Base-by-base conservation (phyloP, 2,329 filamentous ascomycete species). In the Ascochyta koolunga region DNA sequence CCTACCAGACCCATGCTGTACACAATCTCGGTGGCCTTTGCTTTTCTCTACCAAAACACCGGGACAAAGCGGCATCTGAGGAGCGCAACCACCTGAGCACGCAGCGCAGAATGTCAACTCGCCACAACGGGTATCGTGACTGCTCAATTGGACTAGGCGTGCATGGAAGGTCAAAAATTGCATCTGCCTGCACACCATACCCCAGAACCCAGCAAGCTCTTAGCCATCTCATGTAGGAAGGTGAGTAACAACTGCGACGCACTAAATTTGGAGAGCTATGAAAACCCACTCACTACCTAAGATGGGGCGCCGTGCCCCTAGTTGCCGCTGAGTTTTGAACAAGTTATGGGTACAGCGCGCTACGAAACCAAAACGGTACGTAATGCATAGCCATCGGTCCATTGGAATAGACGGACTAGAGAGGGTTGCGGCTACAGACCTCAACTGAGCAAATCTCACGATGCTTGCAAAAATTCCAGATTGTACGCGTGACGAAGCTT, bases 381-480 rank as follows among this genome's bases (percentile, higher is more conserved):
- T 67, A 67, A 67, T 56, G 52, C 35, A 42, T 50, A 53, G 48
- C 54, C 41, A 39, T 33, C 58, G 40, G 38, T 48, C 56, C 58
- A 60, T 60, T 54, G 41, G 60, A 55, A 49, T 24, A 43, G 51
- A 29, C 52, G 45, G 46, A 56, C 55, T 64, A 62, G 51, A 58
- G 42, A 46, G 56, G 50, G 25, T 27, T 44, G 43, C 45, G 32
- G 43, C 35, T 35, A 27, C 42, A 42, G 50, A 39, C 42, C 56
- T 57, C 58, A 58, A 60, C 56, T 59, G 52, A 47, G 42, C 32
- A 55, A 54, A 57, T 56, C 53, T 58, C 54, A 50, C 53, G 54
- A 59, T 62, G 54, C 45, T 48, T 57, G 56, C 45, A 36, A 37
- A 44, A 27, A 48, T 42, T 41, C 47, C 49, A 62, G 47, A 56